Percentiles rank a stretch among this genome's conserved stretches.
phyloP scores from a whole-genome alignment of 2,329 filamentous ascomycete species.

The Cryoendolithus antarcticus region DNA sequence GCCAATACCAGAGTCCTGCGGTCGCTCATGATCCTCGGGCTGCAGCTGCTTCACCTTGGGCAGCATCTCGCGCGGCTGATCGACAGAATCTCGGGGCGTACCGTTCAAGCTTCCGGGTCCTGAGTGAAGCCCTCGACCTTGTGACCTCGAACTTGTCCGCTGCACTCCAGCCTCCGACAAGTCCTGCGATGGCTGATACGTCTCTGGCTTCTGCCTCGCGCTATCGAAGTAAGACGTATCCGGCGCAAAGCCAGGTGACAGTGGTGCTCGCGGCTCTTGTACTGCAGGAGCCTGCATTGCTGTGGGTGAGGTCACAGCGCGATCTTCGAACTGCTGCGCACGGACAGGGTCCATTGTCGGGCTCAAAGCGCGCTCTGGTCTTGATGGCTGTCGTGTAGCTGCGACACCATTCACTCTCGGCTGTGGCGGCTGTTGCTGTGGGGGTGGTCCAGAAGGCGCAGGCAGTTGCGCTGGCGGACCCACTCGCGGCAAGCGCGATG shows the following conservation, averaged over 20 bases:
- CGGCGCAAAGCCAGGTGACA: constrained; percentile 6
- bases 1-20: constrained; percentile 47
- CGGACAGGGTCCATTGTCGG: constrained; percentile 17
- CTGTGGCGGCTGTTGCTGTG: constrained; percentile 41
- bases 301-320: constrained; percentile 8
- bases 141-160: constrained; percentile 10
- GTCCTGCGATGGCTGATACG: constrained; percentile 21
- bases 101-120: constrained; percentile 6
- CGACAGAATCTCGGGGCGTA: constrained; percentile 13
- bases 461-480: constrained; percentile 39
- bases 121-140: constrained; percentile 24
- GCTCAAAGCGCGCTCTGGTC: constrained; percentile 20
- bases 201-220: constrained; percentile 16
- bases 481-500: constrained; percentile 48
- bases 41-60: constrained; percentile 16
- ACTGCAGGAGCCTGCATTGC: constrained; percentile 1
- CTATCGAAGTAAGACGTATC: constrained; percentile 2
- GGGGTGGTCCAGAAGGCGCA: constrained; percentile 50
- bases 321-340: constrained; percentile 15
- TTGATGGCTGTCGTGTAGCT: constrained; percentile 17
- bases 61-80: constrained; percentile 12
- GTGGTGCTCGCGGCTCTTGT: constrained; percentile 5
- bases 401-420: constrained; percentile 12
- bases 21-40: constrained; percentile 33
- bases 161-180: constrained; percentile 5